Conservation (phyloP, 1,139 yeast genomes). For the Suhomyces bolitotheri region DNA sequence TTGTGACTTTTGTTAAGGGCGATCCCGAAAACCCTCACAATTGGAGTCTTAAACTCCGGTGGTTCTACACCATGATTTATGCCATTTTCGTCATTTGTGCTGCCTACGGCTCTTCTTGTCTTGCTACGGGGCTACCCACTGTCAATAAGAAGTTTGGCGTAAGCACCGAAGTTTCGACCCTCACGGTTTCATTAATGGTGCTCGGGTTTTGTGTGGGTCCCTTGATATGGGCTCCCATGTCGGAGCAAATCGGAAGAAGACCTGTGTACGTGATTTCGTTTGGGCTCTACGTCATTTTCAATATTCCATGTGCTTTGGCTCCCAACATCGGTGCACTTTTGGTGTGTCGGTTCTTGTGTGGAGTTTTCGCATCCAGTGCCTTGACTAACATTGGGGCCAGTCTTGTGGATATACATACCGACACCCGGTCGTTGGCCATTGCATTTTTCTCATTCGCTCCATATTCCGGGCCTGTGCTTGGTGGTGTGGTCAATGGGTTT, state of each 20-base stretch:
- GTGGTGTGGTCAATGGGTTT: slow-evolving; percentile 89
- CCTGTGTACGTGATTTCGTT: slow-evolving; percentile 80
- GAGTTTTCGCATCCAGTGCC: slow-evolving; percentile 84
- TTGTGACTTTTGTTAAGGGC: slow-evolving; percentile 71
- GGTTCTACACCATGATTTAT: slow-evolving; percentile 67
- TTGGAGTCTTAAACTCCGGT: slow-evolving; percentile 61
- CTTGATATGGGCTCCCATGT: slow-evolving; percentile 83
- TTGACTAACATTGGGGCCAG: slow-evolving; percentile 88
- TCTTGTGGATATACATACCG: slow-evolving; percentile 79
- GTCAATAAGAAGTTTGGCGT: slow-evolving; percentile 66
- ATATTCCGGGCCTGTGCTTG: slow-evolving; percentile 88
- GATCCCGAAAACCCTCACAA: slow-evolving; percentile 90
- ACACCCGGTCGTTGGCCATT: slow-evolving; percentile 84
- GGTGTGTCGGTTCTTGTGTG: slow-evolving; percentile 81
- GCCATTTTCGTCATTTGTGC: slow-evolving; percentile 77
- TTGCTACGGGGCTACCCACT: slow-evolving; percentile 77
- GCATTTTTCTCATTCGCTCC: slow-evolving; percentile 92
- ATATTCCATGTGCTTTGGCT: slow-evolving; percentile 86
- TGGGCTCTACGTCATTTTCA: slow-evolving; percentile 71
- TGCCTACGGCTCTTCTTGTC: slow-evolving; percentile 87
- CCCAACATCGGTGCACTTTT: slow-evolving; percentile 80
- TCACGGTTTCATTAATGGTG: slow-evolving; percentile 84
- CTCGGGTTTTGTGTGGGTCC: slow-evolving; percentile 89
- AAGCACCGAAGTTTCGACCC: slow-evolving; percentile 72
- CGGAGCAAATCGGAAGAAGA: slow-evolving; percentile 84